Percentiles rank a stretch among this genome's conserved stretches.
Conservation (phyloP, 805 yeast genomes). For the Starmerella sp. region DNA sequence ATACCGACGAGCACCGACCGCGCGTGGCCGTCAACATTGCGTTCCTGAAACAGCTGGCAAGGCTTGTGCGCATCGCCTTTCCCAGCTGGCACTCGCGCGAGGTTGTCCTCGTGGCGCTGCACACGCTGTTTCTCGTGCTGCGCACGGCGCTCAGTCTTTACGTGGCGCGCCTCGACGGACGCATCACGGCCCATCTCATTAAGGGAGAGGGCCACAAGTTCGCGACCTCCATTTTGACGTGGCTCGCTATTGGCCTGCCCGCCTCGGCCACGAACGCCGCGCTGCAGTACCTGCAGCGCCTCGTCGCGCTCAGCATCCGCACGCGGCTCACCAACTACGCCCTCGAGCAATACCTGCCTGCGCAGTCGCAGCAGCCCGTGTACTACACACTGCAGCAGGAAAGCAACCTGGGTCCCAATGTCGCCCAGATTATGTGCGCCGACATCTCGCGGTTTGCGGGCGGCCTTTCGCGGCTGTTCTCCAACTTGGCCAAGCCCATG, state of each 20-base stretch:
- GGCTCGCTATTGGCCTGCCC: slow-evolving; percentile 83
- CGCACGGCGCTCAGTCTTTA: slow-evolving; percentile 67
- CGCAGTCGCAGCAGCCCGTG: slow-evolving; percentile 38
- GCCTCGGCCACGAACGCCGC: slow-evolving; percentile 70
- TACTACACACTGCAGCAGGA: slow-evolving; percentile 62
- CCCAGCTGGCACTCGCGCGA: slow-evolving; percentile 28
- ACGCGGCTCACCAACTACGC: slow-evolving; percentile 52
- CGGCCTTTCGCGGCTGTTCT: slow-evolving; percentile 62
- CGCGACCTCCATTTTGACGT: slow-evolving; percentile 48
- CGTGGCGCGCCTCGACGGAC: slow-evolving; percentile 80
- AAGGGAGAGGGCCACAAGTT: slow-evolving; percentile 57
- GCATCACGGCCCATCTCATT: slow-evolving; percentile 68
- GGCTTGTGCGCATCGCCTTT: slow-evolving; percentile 27
- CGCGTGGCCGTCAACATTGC: slow-evolving; percentile 27
- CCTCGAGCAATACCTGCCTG: slow-evolving; percentile 51
- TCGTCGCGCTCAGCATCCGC: slow-evolving; percentile 39
- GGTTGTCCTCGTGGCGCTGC: slow-evolving; percentile 36
- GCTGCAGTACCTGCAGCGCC: slow-evolving; percentile 34
- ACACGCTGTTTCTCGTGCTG: slow-evolving; percentile 47
- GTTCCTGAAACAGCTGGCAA: slow-evolving; percentile 25
- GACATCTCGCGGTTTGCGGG: slow-evolving; percentile 65
- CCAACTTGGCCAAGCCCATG: slow-evolving; percentile 73
- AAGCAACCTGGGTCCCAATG: slow-evolving; percentile 42
- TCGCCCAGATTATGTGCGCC: slow-evolving; percentile 73
- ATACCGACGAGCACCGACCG: slow-evolving; percentile 1